Percentiles rank a stretch among this genome's conserved stretches.
phyloP scores from a whole-genome alignment of 2,329 filamentous ascomycete genomes.

The Mycocentrospora acerina region DNA sequence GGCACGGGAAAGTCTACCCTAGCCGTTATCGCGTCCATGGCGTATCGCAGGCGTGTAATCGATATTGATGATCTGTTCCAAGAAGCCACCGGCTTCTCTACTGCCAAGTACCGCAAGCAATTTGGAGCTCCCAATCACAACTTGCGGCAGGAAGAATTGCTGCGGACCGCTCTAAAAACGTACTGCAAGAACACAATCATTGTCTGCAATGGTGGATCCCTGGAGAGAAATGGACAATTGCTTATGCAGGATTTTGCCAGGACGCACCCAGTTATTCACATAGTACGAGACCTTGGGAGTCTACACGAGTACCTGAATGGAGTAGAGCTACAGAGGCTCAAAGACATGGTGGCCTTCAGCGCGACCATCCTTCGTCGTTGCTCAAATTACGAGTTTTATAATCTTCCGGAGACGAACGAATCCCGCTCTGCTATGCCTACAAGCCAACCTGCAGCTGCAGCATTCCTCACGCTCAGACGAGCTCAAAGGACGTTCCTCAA shows the following conservation, averaged over 20 bases:
- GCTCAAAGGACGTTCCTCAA: slow-evolving; percentile 70
- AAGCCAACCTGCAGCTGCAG: slow-evolving; percentile 47
- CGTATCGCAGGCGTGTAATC: slow-evolving; percentile 67
- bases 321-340: slow-evolving; percentile 58
- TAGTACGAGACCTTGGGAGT: slow-evolving; percentile 65
- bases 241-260: slow-evolving; percentile 63
- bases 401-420: slow-evolving; percentile 60
- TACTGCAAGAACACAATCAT: slow-evolving; percentile 65
- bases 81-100: slow-evolving; percentile 62
- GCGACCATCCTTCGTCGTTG: slow-evolving; percentile 63
- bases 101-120: slow-evolving; percentile 63
- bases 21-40: slow-evolving; percentile 72
- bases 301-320: slow-evolving; percentile 63
- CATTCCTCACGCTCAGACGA: slow-evolving; percentile 67
- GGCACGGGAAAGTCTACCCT: slow-evolving; percentile 76
- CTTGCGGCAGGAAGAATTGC: slow-evolving; percentile 61
- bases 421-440: slow-evolving; percentile 14
- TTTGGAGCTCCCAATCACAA: slow-evolving; percentile 66
- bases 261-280: slow-evolving; percentile 69
- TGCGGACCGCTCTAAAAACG: slow-evolving; percentile 61
- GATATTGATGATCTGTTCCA: slow-evolving; percentile 71
- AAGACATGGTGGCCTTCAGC: slow-evolving; percentile 60
- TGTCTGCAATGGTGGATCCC: slow-evolving; percentile 68
- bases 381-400: slow-evolving; percentile 77
- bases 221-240: slow-evolving; percentile 64